Evolutionary conservation across 176 grass and related monocot genomes (phyloP).

Genomic region (Hsuehochloa calcarea): DNA sequence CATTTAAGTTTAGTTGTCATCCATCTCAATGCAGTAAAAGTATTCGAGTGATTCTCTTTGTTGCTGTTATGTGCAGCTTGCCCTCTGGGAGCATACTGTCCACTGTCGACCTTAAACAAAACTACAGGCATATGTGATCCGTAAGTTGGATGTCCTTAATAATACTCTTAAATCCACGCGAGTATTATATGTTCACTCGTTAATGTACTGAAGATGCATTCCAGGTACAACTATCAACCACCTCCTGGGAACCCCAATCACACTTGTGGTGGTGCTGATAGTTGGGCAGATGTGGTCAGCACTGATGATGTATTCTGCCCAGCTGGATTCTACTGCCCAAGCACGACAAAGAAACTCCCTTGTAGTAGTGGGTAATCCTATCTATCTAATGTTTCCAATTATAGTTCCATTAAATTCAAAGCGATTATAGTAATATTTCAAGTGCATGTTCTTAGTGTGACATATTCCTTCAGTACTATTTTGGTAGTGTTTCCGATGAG

Average conservation of each 20-base stretch:
- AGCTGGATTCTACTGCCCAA: slow-evolving; percentile 88
- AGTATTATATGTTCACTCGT: neutral
- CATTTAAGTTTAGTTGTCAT: neutral
- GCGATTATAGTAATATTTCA: neutral
- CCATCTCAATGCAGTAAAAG: neutral
- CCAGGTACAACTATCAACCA: slow-evolving; percentile 78
- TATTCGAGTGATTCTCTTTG: no score
- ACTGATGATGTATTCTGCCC: slow-evolving; percentile 85
- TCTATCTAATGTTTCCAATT: slow-evolving; percentile 48
- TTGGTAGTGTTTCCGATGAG: neutral
- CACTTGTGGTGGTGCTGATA: slow-evolving; percentile 77
- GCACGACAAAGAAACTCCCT: slow-evolving; percentile 78
- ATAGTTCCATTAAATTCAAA: neutral
- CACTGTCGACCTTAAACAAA: slow-evolving; percentile 58
- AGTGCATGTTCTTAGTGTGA: neutral
- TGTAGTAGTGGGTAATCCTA: slow-evolving; percentile 99
- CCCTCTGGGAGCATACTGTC: slow-evolving; percentile 91
- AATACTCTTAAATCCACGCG: neutral
- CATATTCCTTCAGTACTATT: neutral
- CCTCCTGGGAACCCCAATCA: slow-evolving; percentile 84
- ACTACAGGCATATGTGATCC: slow-evolving; percentile 85
- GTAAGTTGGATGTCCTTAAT: slow-evolving; percentile 44
- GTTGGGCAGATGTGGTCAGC: slow-evolving; percentile 70
- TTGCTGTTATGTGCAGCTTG: slow-evolving; percentile 56
- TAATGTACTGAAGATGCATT: slow-evolving; percentile 7